Evolutionary conservation across 805 yeast genomes (phyloP).

Genomic region (Wickerhamomyces mucosus): DNA sequence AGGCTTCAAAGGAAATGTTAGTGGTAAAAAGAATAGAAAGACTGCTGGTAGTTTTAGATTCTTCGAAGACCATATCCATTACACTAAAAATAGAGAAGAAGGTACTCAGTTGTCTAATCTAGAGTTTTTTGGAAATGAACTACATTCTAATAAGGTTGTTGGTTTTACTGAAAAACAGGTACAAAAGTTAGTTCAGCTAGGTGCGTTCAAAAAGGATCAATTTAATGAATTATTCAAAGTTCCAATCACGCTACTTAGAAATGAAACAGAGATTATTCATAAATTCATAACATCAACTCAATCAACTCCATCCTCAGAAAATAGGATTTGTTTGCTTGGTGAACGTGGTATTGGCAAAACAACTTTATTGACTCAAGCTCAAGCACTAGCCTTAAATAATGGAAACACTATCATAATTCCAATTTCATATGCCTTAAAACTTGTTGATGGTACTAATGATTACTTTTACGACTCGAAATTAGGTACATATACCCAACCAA

Average conservation of each 20-base stretch:
- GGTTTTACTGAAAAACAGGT: conserved; percentile 31
- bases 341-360: conserved; percentile 76
- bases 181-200: conserved; percentile 39
- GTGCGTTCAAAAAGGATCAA: conserved; percentile 61
- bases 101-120: conserved; percentile 17
- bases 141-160: conserved; percentile 22
- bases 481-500: conserved; percentile 62
- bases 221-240: conserved; percentile 52
- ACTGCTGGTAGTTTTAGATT: conserved; percentile 13
- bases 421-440: conserved; percentile 47
- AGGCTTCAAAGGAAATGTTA: conserved; percentile 11
- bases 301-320: conserved; percentile 25
- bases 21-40: conserved; percentile 7
- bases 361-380: conserved; percentile 58
- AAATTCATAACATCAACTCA: conserved; percentile 29
- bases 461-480: conserved; percentile 44
- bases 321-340: conserved; percentile 53
- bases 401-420: conserved; percentile 45
- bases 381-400: conserved; percentile 39
- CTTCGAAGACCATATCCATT: conserved; percentile 14
- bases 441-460: conserved; percentile 69
- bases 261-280: conserved; percentile 32
- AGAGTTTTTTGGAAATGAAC: conserved; percentile 13
- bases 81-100: conserved; percentile 11
- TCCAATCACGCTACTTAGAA: conserved; percentile 52